Percentiles rank a stretch among this genome's conserved stretches.
Evolutionary conservation across 2,329 filamentous ascomycete genomes (phyloP).

Genomic region (Neophaeococcomyces aloes): DNA sequence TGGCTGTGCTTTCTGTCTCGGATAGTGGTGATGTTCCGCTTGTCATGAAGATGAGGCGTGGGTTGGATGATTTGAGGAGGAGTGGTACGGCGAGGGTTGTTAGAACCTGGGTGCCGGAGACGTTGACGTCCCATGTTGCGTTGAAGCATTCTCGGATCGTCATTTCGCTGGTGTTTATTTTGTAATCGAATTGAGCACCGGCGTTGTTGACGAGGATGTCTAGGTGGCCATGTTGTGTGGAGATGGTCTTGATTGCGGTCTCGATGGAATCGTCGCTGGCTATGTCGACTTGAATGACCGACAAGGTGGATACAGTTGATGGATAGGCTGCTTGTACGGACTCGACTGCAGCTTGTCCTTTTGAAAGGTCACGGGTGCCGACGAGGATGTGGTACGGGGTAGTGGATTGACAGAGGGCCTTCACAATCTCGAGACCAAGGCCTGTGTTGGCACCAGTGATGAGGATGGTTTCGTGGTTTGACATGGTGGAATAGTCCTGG

Average conservation of each 20-base stretch:
- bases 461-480: conserved; percentile 32
- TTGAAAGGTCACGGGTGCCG: conserved; percentile 42
- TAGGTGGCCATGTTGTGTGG: conserved; percentile 9
- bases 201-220: conserved; percentile 19
- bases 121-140: conserved; percentile 42
- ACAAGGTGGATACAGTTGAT: conserved; percentile 27
- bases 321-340: conserved; percentile 34
- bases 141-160: conserved; percentile 35
- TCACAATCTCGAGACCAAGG: conserved; percentile 49
- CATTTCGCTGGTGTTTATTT: conserved; percentile 23
- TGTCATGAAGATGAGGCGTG: conserved; percentile 42
- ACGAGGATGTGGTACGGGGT: conserved; percentile 46
- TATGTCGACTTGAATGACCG: conserved; percentile 43
- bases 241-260: conserved; percentile 35
- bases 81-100: conserved; percentile 43
- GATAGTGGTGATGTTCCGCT: conserved; percentile 32
- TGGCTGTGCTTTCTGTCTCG: conserved; percentile 18
- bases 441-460: conserved; percentile 54
- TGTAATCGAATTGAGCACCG: conserved; percentile 24
- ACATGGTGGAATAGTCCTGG: too few relatives aligned
- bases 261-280: conserved; percentile 43
- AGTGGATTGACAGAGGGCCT: conserved; percentile 40
- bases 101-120: conserved; percentile 38
- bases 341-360: conserved; percentile 40
- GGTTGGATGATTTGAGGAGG: conserved; percentile 36